Conservation (phyloP, 2,329 filamentous ascomycete species). For the Falciphora oryzae region DNA sequence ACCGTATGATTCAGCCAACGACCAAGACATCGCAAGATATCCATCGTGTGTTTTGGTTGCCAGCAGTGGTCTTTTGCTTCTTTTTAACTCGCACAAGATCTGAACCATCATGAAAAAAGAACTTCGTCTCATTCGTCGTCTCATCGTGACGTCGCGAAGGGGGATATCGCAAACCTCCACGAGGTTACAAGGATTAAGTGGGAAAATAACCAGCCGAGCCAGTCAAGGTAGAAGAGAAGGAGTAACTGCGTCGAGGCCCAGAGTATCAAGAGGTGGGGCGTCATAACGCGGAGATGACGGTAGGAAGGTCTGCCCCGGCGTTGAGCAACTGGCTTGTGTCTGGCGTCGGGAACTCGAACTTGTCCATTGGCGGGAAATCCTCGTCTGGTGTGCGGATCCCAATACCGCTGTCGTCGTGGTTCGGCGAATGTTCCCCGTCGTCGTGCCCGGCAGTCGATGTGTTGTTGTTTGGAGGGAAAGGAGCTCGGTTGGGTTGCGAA, state of each 20-base stretch:
- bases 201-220: neutral
- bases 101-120: neutral
- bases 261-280: neutral
- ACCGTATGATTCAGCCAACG: neutral
- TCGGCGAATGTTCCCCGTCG: constrained; percentile 34
- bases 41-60: neutral
- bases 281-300: neutral
- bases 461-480: constrained; percentile 36
- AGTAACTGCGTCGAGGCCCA: neutral
- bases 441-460: constrained; percentile 31
- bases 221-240: neutral
- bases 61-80: neutral
- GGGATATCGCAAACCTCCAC: neutral
- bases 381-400: constrained; percentile 64
- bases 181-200: neutral
- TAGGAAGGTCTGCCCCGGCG: constrained; percentile 19
- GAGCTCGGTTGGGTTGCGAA: constrained; percentile 43
- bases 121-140: constrained; percentile 1
- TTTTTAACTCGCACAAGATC: neutral
- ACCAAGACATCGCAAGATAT: constrained; percentile 1
- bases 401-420: constrained; percentile 69
- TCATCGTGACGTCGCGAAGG: neutral
- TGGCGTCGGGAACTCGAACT: constrained; percentile 37
- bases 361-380: constrained; percentile 48
- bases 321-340: constrained; percentile 23